phyloP scores from a whole-genome alignment of 140 eudicot genomes.

The Flaveria floridana region DNA sequence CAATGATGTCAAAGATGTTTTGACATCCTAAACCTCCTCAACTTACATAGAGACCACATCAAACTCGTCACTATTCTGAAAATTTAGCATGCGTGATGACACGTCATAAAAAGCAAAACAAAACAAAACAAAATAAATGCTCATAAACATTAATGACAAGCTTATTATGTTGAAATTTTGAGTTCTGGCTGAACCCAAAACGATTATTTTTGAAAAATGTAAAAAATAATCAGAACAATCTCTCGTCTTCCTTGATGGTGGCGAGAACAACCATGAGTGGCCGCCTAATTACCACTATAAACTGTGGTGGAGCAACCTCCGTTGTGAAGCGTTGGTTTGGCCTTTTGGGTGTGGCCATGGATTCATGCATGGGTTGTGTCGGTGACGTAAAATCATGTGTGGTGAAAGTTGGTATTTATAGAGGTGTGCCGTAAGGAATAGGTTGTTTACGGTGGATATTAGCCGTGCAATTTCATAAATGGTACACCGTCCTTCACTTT shows the following conservation, averaged over 20 bases:
- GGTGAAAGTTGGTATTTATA: conserved; percentile 15
- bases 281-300: conserved; percentile 3
- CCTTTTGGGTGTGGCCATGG: conserved; percentile 2
- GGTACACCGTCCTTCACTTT: conserved; percentile 17
- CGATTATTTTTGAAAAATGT: neutral
- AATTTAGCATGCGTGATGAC: neutral
- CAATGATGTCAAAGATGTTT: neutral
- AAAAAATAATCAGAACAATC: neutral
- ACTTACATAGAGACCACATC: neutral
- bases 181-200: neutral
- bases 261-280: conserved; percentile 9
- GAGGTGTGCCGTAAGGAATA: conserved; percentile 3
- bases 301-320: conserved; percentile 14
- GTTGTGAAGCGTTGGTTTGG: neutral
- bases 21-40: neutral
- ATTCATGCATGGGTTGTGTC: neutral
- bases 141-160: neutral
- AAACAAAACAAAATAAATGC: neutral
- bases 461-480: conserved; percentile 8
- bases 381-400: neutral
- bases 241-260: conserved; percentile 19
- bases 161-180: neutral
- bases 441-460: conserved; percentile 16
- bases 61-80: neutral
- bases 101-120: neutral